These are phyloP conservation scores for Fusarium sp. DNA, from an alignment of 2,329 filamentous ascomycete genomes.

Conservation along the genomic window DNA sequence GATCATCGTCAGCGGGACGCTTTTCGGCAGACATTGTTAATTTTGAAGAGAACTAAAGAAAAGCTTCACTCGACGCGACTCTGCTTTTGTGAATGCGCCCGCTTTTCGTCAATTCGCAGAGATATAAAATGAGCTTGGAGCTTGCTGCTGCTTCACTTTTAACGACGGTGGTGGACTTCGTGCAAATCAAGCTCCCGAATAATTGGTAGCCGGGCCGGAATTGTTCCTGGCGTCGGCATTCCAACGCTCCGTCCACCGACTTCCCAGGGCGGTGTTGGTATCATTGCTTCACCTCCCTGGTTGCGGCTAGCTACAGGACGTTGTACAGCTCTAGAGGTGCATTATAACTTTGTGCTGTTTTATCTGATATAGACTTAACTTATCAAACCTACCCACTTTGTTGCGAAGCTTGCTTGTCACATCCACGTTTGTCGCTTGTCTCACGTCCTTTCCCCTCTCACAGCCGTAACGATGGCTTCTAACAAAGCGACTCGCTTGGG, in stretches of 20 bases:
- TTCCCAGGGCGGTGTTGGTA: constrained; percentile 37
- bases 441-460: background rate
- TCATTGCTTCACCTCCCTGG: constrained; percentile 32
- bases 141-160: constrained; percentile 26
- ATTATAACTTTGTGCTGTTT: background rate
- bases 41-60: background rate
- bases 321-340: constrained; percentile 6
- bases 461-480: constrained; percentile 61
- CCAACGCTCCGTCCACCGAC: constrained; percentile 42
- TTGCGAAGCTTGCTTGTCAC: background rate
- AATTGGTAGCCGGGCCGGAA: constrained; percentile 51
- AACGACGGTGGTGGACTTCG: constrained; percentile 32
- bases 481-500: constrained; percentile 71
- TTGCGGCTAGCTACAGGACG: constrained; percentile 2
- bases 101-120: constrained; percentile 1
- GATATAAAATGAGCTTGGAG: constrained; percentile 24
- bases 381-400: background rate
- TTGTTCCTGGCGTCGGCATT: constrained; percentile 49
- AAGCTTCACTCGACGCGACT: constrained; percentile 9
- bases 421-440: background rate
- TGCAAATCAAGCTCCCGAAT: constrained; percentile 34
- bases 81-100: constrained; percentile 15
- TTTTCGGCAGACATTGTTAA: constrained; percentile 88
- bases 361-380: background rate
- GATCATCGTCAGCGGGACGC: constrained; percentile 86